Conservation (phyloP, 2,329 filamentous ascomycete species). For the Phyllosticta citribraziliensis region DNA sequence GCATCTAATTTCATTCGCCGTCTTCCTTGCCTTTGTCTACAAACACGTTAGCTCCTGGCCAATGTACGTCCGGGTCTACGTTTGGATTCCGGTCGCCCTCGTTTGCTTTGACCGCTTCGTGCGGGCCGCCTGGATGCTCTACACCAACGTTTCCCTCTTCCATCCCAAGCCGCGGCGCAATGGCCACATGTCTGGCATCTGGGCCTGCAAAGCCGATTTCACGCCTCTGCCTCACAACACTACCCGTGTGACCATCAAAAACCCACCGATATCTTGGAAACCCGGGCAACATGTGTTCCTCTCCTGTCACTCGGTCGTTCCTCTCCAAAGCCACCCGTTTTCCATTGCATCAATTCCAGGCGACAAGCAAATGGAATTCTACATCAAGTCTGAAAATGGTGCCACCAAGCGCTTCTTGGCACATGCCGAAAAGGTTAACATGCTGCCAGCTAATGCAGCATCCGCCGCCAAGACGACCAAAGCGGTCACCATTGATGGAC, state of each 20-base stretch:
- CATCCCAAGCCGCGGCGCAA: constrained; percentile 25
- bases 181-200: constrained; percentile 21
- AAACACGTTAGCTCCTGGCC: constrained; percentile 46
- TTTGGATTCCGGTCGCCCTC: constrained; percentile 57
- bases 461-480: constrained; percentile 14
- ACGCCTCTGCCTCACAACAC: constrained; percentile 43
- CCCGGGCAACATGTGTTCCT: constrained; percentile 56
- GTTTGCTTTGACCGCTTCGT: constrained; percentile 54
- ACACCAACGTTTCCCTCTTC: constrained; percentile 31
- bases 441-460: constrained; percentile 13
- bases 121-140: constrained; percentile 29
- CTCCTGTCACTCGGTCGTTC: constrained; percentile 46
- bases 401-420: constrained; percentile 42
- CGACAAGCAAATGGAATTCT: constrained; percentile 47
- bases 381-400: constrained; percentile 45
- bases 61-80: constrained; percentile 46
- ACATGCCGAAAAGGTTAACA: constrained; percentile 36
- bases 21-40: constrained; percentile 55
- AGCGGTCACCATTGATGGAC: constrained; percentile 43
- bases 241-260: constrained; percentile 46
- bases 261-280: constrained; percentile 48
- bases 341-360: constrained; percentile 49
- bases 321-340: constrained; percentile 55
- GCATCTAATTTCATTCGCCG: constrained; percentile 51
- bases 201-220: constrained; percentile 30